Conservation (phyloP, 192 early-diverging fungal species). For the Dispira parvispora region DNA sequence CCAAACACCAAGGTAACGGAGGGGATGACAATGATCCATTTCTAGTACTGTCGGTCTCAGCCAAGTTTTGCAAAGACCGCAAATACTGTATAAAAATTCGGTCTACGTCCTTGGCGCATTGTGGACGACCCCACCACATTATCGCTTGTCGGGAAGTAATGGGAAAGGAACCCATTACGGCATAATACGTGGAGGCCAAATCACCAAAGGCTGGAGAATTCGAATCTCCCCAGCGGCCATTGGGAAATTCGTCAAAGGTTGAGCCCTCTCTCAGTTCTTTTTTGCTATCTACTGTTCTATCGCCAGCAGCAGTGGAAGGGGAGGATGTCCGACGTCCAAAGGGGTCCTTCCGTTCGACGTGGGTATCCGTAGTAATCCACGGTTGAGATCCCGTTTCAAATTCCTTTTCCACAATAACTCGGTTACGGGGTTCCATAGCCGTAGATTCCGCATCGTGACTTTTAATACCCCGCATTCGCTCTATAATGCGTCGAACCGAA, state of each 20-base stretch:
- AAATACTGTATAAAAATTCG: too few relatives aligned
- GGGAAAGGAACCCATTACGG: not conserved
- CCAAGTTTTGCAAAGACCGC: too few relatives aligned
- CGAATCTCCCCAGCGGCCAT: constrained; percentile 96
- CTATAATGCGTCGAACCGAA: constrained; percentile 67
- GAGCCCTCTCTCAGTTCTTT: not conserved
- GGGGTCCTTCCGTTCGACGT: too few relatives aligned
- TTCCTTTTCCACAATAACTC: too few relatives aligned
- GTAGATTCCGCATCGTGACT: not conserved
- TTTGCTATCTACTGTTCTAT: too few relatives aligned
- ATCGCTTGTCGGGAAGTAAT: constrained; percentile 20
- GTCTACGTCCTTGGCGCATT: too few relatives aligned
- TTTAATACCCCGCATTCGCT: constrained; percentile 25
- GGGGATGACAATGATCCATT: constrained; percentile 14
- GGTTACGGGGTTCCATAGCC: too few relatives aligned
- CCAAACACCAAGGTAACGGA: constrained; percentile 1
- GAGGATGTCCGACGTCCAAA: too few relatives aligned
- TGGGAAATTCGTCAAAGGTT: constrained; percentile 89
- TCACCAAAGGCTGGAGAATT: constrained; percentile 50
- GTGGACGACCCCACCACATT: constrained; percentile 28
- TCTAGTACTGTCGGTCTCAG: constrained; percentile 3
- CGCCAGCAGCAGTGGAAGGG: too few relatives aligned
- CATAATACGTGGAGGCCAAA: not conserved
- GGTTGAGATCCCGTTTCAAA: too few relatives aligned
- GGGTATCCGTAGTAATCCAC: too few relatives aligned